phyloP scores from a whole-genome alignment of 305 asterid genomes.

The Solanum hybrid region DNA sequence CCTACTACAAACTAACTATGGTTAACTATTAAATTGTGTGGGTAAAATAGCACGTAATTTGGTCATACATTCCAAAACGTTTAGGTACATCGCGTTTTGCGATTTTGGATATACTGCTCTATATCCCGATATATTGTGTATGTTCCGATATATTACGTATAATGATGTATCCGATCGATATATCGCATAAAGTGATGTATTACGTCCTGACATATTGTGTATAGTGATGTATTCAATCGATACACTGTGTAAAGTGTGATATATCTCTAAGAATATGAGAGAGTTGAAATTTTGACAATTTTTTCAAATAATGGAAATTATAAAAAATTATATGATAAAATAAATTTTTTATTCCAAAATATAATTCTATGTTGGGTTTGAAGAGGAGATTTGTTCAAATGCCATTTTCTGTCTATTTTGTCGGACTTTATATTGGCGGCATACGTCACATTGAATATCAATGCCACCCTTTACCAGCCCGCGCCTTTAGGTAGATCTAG shows the following conservation, averaged over 20 bases:
- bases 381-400: conserved; percentile 7
- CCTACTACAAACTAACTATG: conserved; percentile 41
- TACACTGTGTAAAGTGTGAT: not conserved
- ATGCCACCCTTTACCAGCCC: not conserved
- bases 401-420: conserved; percentile 18
- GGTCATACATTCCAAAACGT: no score
- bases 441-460: not conserved
- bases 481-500: not conserved
- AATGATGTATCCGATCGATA: no score
- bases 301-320: no score
- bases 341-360: not conserved
- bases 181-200: no score
- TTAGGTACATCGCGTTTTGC: no score
- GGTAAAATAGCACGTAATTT: not conserved
- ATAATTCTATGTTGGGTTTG: not conserved
- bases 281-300: not conserved
- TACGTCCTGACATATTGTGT: no score
- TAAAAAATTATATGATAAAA: no score
- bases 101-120: not conserved
- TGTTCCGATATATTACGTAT: not conserved
- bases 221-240: not conserved
- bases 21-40: conserved; percentile 12
- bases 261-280: no score
- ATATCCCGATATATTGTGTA: not conserved
- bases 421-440: not conserved